A percentile compares a stretch with the other conserved stretches of the same genome.
Conservation (phyloP, 768 basidiomycete genomes). For the Trametes gibbosa region DNA sequence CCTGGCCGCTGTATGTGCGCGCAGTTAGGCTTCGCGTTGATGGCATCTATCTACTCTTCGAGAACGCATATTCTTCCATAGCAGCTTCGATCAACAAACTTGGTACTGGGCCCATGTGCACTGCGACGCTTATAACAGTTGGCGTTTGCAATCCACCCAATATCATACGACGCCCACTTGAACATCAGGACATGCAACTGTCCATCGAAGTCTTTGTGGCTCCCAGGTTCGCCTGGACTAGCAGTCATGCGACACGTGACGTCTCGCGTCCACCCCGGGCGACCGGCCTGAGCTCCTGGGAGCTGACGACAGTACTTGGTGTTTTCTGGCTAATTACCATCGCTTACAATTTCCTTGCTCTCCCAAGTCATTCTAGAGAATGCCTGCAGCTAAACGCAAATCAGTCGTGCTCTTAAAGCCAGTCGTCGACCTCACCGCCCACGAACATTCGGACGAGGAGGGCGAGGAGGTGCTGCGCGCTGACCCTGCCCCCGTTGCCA, state of each 20-base stretch:
- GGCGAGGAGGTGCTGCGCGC: conserved; percentile 21
- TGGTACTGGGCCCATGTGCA: too few species aligned
- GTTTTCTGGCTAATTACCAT: not conserved
- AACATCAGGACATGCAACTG: too few species aligned
- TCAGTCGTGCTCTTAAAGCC: conserved; percentile 27
- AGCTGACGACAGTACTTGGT: not conserved
- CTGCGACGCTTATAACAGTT: too few species aligned
- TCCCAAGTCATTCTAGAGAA: conserved; percentile 9
- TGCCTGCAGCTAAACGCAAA: conserved; percentile 43
- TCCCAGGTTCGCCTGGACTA: too few species aligned
- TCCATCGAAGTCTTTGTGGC: too few species aligned
- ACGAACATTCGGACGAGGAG: conserved; percentile 8
- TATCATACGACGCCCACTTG: too few species aligned
- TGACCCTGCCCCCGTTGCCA: conserved; percentile 13
- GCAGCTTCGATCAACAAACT: too few species aligned
- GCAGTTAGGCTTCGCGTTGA: not conserved
- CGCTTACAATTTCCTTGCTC: not conserved
- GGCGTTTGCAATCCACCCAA: too few species aligned
- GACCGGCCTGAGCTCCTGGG: not conserved
- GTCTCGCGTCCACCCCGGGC: conserved; percentile 6
- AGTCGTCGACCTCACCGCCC: conserved; percentile 4
- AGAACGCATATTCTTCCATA: too few species aligned
- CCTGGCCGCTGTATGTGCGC: not conserved
- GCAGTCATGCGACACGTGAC: conserved; percentile 9
- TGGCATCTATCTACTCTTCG: not conserved